Base-by-base conservation (phyloP, 352 stramenopile genomes). In the Globisporangium abappressorium region DNA sequence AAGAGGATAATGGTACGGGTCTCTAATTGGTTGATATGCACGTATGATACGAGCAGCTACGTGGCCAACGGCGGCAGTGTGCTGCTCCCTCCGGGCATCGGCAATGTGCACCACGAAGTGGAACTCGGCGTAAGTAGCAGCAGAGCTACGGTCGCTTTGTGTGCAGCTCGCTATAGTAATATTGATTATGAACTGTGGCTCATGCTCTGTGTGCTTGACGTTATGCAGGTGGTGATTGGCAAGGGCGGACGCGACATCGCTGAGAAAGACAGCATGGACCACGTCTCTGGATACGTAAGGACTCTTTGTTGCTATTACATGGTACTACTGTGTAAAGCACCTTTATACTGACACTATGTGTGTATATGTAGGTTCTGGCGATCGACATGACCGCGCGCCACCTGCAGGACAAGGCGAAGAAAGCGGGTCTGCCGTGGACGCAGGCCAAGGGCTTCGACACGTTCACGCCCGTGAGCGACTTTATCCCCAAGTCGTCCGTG, bases 351-450 rank as follows among this genome's bases (percentile, higher is more conserved):
- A 2, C 9, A 33, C 22, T 64, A 24, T 34, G 12, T 36, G 14
- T 43, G 49, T 2, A n/a, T 30, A 14, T 0, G 14, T 43, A 80
- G 72, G 84, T 87, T 22, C 69, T 95, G 51, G 84, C 85, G 33
- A 85, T 95, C 69, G 87, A 95, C 64, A 90, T 95, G 79, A 95
- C 87, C 30, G 87, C 87, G 28, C 83, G 87, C 46, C 80, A 94
- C 34, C 24, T 92, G 47, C 85, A 95, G 72, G 73, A 77, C 43
- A 90, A 90, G 71, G 87, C 84, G 43, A 94, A 94, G 72, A 88
- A 91, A 36, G 80, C 72, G 9, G 85, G 85, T 2, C 57, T 92
- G 18, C 87, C 87, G 65, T 95, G 87, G 87, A 89, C 84, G 12
- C 78, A 80, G 20, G 81, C 83, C 36, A 95, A 95, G 69, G 81